phyloP scores from a whole-genome alignment of 805 yeast species.

The Wickerhamomyces xylosicus region DNA sequence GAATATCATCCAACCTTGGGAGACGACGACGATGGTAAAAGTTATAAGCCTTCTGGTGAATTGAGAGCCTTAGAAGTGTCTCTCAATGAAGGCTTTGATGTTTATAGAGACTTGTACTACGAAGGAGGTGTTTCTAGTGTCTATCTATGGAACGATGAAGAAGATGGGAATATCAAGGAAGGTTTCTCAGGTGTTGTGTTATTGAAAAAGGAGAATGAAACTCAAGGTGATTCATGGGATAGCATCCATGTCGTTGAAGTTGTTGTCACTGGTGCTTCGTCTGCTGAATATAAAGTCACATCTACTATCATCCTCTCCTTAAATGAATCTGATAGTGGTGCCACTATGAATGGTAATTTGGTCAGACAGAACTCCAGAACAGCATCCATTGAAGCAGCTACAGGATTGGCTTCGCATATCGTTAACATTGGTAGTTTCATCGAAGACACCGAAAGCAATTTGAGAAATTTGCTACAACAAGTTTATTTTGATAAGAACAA shows the following conservation, averaged over 20 bases:
- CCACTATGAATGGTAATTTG: conserved; percentile 68
- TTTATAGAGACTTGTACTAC: conserved; percentile 87
- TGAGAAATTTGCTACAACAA: conserved; percentile 82
- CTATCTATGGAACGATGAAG: conserved; percentile 77
- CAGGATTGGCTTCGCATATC: conserved; percentile 39
- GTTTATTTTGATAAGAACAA: conserved; percentile 93
- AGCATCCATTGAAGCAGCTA: conserved; percentile 3
- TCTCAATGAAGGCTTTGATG: conserved; percentile 86
- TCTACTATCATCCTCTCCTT: conserved; percentile 66
- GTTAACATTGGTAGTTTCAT: conserved; percentile 77
- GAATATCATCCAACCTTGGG: conserved; percentile 49
- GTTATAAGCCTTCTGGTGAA: conserved; percentile 59
- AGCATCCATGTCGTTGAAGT: conserved; percentile 89
- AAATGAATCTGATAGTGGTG: conserved; percentile 21
- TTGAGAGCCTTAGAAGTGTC: conserved; percentile 67
- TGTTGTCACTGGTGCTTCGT: conserved; percentile 26
- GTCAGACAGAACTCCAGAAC: conserved; percentile 72
- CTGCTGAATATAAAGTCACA: conserved; percentile 56
- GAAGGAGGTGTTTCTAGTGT: conserved; percentile 91
- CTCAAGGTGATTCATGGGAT: conserved; percentile 53
- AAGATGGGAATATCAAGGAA: conserved; percentile 51
- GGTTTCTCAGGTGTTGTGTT: conserved; percentile 88
- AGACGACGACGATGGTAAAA: conserved; percentile 40
- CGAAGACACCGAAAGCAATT: conserved; percentile 80
- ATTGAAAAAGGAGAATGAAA: conserved; percentile 57